These are phyloP conservation scores for Backusella parvicylindrica DNA, from an alignment of 192 early-diverging fungal genomes.

Conservation along the genomic window DNA sequence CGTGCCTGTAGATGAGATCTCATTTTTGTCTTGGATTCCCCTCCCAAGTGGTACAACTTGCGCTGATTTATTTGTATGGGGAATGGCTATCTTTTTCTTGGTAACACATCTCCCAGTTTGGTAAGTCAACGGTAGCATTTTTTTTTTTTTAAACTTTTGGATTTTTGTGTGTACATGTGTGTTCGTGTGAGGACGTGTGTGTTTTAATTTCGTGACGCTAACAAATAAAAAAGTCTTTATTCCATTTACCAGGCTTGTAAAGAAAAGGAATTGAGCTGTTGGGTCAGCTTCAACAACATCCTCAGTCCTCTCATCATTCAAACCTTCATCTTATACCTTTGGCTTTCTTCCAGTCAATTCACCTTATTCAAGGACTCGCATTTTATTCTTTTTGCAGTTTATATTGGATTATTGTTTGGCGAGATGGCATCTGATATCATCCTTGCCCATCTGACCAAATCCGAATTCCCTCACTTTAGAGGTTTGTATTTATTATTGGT, in stretches of 20 bases:
- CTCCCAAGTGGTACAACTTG: constrained; percentile 16
- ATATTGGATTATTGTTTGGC: constrained; percentile 77
- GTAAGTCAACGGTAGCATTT: constrained; percentile 27
- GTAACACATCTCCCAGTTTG: constrained; percentile 54
- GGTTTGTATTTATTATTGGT: constrained; percentile 66
- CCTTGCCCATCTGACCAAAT: constrained; percentile 84
- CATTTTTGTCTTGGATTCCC: background rate
- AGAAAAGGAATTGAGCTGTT: constrained; percentile 51
- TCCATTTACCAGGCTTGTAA: constrained; percentile 45
- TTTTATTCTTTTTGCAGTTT: constrained; percentile 68
- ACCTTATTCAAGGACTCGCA: constrained; percentile 64
- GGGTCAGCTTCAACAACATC: constrained; percentile 48
- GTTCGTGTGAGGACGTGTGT: background rate
- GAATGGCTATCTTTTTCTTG: constrained; percentile 42
- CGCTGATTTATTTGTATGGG: constrained; percentile 27
- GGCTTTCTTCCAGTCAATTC: constrained; percentile 65
- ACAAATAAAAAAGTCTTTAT: constrained; percentile 29
- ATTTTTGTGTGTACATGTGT: background rate
- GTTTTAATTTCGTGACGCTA: background rate
- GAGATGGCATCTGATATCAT: constrained; percentile 88
- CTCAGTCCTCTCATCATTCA: constrained; percentile 58
- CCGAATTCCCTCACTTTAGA: constrained; percentile 77
- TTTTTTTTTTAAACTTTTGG: background rate
- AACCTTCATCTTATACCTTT: constrained; percentile 57
- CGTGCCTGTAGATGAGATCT: background rate